Evolutionary conservation across 805 yeast species (phyloP), one percentile per base, ranked within the genome.

Genomic region (Saturnispora mendoncae): DNA sequence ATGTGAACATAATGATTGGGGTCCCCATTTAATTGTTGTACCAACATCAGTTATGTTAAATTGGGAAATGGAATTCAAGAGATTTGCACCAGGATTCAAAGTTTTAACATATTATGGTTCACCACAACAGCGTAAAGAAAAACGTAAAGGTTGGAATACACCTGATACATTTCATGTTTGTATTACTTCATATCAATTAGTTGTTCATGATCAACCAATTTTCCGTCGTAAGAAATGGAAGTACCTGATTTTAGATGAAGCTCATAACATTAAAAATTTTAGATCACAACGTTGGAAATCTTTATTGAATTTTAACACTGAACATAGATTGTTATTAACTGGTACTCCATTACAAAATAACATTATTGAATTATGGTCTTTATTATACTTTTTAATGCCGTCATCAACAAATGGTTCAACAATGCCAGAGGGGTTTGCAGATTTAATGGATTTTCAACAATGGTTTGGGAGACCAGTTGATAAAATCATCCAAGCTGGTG

Each of bases 401-500:
- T 82, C 94, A 1, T 69, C 86, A 0, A 78, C 78, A 41, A 46
- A 51, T 12, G 57, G 54, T 23, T 43, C 42, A 12, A 42, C 33
- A 25, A 81, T 85, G 87, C 90, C 95, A 0, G 88, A 82, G 38
- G 98, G 97, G 2, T 92, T 92, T 72, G 97, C 99, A 1, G 87
- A 90, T 54, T 67, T 92, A 45, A 92, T 85, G 49, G 95, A 92
- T 54, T 92, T 92, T 60, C 98, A 92, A 54, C 94, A 84, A 49
- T 92, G 98, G 99, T 92, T 92, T 61, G 95, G 97, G n/a, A 76
- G 80, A 46, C 98, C 99, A 0, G 97, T 92, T 4, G 97, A 92
- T 58, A 83, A 77, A 50, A 77, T 92, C 46, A 78, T 92, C 41
- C 97, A 92, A 59, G 81, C 77, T 44, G 84, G 81, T 24, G 65